These are phyloP conservation scores for Mycena rebaudengoi DNA, from an alignment of 768 basidiomycete genomes.

Conservation along the genomic window DNA sequence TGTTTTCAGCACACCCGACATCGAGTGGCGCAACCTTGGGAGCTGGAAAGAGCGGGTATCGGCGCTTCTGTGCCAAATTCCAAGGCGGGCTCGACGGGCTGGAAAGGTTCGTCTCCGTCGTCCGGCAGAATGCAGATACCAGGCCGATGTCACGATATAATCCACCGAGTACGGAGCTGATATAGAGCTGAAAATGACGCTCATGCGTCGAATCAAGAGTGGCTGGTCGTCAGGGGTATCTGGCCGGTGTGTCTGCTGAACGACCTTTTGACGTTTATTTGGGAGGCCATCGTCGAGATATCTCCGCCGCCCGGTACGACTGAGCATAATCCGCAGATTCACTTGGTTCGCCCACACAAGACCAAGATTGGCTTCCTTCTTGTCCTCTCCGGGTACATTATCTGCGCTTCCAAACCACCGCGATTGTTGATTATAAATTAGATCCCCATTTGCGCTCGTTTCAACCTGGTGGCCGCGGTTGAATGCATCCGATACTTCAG, in stretches of 20 bases:
- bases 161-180: constrained; percentile 68
- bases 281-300: constrained; percentile 51
- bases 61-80: constrained; percentile 18
- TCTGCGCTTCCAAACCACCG: constrained; percentile 79
- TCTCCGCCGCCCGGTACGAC: constrained; percentile 75
- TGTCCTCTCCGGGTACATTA: constrained; percentile 61
- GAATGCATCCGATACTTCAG: constrained; percentile 87
- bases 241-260: constrained; percentile 3
- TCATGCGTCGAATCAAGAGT: constrained; percentile 73
- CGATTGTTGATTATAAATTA: constrained; percentile 77
- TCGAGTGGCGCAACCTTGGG: constrained; percentile 46
- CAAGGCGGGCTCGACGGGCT: constrained; percentile 11
- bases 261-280: constrained; percentile 38
- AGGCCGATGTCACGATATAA: constrained; percentile 70
- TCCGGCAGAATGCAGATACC: constrained; percentile 57
- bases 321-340: constrained; percentile 85
- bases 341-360: constrained; percentile 95
- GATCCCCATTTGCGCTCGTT: constrained; percentile 39
- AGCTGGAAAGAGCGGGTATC: background rate
- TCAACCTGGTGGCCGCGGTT: constrained; percentile 39
- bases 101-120: constrained; percentile 15
- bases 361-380: constrained; percentile 86
- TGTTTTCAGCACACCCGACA: constrained; percentile 41
- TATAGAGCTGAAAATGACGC: constrained; percentile 81
- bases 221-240: constrained; percentile 47